Evolutionary conservation across 257 asterid species (phyloP), one percentile per base, ranked within the genome.

Genomic region (Misopates orontium): DNA sequence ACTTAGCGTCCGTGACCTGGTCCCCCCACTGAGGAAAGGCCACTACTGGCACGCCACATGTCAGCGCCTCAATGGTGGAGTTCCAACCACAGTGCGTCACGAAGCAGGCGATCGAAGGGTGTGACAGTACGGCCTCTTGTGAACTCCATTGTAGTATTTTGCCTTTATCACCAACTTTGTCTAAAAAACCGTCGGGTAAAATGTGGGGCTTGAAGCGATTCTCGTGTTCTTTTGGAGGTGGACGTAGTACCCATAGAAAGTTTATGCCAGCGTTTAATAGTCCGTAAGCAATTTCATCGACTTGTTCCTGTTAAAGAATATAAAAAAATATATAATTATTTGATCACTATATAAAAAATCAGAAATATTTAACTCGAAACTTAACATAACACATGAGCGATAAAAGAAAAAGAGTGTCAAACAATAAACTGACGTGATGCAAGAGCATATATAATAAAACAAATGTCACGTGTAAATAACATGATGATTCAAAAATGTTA

Each of bases 21-120:
- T 91, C 98, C 5, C 98, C 98, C 88, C 91, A 87, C 60, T 80
- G 92, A 0, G 98, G 98, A 61, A 84, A 86, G 19, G 96, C 89
- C 72, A 82, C 70, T 62, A 86, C 75, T 17, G 98, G 95, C 0
- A 84, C 87, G 14, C 98, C 98, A 22, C 81, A 77, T 12, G 95
- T 60, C 56, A 91, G 17, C 21, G 96, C 89, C 79, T 91, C 98
- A 79, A 86, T 40, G 1, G 95, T 80, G 12, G 98, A 91, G 71
- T 88, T 91, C 96, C 98, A 91, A 0, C 98, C 95, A 23, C 98
- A 91, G 56, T 91, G 98, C 0, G 95, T 86, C 47, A 91, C 56
- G 65, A 88, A 91, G 69, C 98, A 88, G 4, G 90, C 85, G 0
- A 79, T 75, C 0, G 98, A 79, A 0, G 84, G 86, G 78, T 91